phyloP scores from a whole-genome alignment of 495 filamentous ascomycete species.

The Mytilinidion resinicola region DNA sequence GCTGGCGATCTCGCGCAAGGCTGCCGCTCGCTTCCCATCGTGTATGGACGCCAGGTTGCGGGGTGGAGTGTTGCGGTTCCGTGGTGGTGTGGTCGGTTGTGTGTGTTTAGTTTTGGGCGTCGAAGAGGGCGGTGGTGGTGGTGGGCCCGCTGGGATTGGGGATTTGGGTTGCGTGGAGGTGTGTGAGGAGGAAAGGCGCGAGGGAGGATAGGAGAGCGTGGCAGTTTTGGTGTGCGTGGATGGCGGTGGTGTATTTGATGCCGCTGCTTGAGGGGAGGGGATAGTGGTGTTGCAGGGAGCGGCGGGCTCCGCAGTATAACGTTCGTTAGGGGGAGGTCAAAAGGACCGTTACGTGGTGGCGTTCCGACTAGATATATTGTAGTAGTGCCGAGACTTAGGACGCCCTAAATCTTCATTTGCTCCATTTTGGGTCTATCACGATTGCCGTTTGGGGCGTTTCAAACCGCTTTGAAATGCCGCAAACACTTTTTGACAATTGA shows the following conservation, averaged over 20 bases:
- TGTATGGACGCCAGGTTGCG: constrained; percentile 40
- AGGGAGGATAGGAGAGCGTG: constrained; percentile 3
- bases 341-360: no score
- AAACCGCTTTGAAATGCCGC: no score
- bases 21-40: constrained; percentile 39
- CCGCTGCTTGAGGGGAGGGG: not conserved
- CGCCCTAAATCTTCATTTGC: no score
- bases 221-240: constrained; percentile 14
- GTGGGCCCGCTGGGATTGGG: not conserved
- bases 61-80: constrained; percentile 37
- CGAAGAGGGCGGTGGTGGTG: not conserved
- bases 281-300: not conserved
- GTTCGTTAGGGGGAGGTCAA: no score
- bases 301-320: no score
- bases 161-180: not conserved
- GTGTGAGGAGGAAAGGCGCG: not conserved
- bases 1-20: constrained; percentile 42
- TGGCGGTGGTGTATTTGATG: constrained; percentile 7
- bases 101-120: constrained; percentile 38
- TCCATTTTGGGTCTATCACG: no score
- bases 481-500: no score
- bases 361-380: no score
- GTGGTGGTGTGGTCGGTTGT: constrained; percentile 41
- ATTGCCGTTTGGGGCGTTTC: no score
- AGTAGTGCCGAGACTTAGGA: no score